Percentiles rank a stretch among this genome's conserved stretches.
Evolutionary conservation across 1,139 yeast genomes (phyloP).

Genomic region (Scheffersomyces segobiensis): DNA sequence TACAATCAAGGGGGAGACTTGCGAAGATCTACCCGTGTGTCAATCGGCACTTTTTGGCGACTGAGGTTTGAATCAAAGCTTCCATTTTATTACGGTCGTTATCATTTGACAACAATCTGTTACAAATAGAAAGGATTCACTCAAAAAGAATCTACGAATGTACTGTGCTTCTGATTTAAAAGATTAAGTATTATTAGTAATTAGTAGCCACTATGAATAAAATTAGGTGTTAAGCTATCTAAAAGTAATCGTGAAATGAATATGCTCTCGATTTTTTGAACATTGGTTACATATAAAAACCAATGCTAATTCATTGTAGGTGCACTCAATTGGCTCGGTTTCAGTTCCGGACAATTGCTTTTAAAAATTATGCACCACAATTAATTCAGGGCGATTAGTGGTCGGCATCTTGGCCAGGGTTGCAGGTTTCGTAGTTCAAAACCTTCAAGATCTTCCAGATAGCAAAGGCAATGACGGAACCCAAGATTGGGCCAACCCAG

Average conservation of each 20-base stretch:
- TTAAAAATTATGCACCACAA: constrained; percentile 1
- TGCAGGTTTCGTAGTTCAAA: constrained; percentile 68
- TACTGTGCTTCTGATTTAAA: background rate
- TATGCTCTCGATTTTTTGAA: background rate
- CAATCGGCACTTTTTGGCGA: background rate
- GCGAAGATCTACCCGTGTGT: background rate
- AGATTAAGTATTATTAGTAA: background rate
- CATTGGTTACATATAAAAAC: background rate
- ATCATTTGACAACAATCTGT: background rate
- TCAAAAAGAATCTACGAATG: background rate
- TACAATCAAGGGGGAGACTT: background rate
- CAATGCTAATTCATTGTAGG: background rate
- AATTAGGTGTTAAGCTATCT: background rate
- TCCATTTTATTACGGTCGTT: background rate
- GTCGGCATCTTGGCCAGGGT: constrained; percentile 67
- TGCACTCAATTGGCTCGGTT: background rate
- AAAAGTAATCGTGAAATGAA: background rate
- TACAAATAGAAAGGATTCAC: background rate
- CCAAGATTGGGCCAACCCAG: constrained; percentile 85
- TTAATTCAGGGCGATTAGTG: constrained; percentile 4
- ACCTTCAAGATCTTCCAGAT: constrained; percentile 68
- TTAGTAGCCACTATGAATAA: background rate
- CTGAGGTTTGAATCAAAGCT: too few relatives aligned
- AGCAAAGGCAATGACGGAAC: constrained; percentile 64
- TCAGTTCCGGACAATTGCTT: background rate